Evolutionary conservation across 441 rosid genomes (phyloP), one percentile per base, ranked within the genome.

Genomic region (Populus tomentosa): DNA sequence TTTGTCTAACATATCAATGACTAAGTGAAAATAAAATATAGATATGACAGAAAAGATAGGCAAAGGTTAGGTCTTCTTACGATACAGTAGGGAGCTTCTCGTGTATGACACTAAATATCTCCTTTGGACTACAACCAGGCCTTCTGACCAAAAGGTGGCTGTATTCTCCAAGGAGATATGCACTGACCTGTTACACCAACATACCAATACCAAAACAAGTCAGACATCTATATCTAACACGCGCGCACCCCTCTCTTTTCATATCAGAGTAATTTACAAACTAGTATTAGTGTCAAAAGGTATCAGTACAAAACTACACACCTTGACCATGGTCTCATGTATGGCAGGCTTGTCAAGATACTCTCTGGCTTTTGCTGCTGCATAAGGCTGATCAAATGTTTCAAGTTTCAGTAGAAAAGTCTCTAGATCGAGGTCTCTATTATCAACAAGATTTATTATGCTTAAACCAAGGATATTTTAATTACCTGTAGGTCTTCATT

Each of bases 311-410:
- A 66, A 70, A 72, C n/a, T 38, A 83, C 92, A 53, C 72, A 94
- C 99, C 98, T 96, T 96, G 78, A 96, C 97, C 99, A 96, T 96
- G 26, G 99, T 94, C 89, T 94, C 98, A 61, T 96, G 99, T 77
- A 92, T 86, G 73, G 96, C 99, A 79, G 90, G 88, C 85, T 94
- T 96, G 84, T 96, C 97, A 75, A 92, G 86, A 88, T 96, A 96
- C 82, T 94, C 98, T 87, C 88, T 90, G 64, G 91, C 98, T 87
- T 94, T 96, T 76, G 90, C 91, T 78, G 98, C 97, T 65, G 99
- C 99, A 75, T 96, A 96, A 84, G 96, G 91, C 99, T 96, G 89
- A 82, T 75, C 85, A 80, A 80, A 75, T 53, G 72, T 69, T 63
- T 42, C 65, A 79, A 79, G 70, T 78, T 74, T 85, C 80, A 82